Percentiles rank a stretch among this genome's conserved stretches.
phyloP scores from a whole-genome alignment of 2,329 filamentous ascomycete genomes.

The Calonectria pauciramosa region DNA sequence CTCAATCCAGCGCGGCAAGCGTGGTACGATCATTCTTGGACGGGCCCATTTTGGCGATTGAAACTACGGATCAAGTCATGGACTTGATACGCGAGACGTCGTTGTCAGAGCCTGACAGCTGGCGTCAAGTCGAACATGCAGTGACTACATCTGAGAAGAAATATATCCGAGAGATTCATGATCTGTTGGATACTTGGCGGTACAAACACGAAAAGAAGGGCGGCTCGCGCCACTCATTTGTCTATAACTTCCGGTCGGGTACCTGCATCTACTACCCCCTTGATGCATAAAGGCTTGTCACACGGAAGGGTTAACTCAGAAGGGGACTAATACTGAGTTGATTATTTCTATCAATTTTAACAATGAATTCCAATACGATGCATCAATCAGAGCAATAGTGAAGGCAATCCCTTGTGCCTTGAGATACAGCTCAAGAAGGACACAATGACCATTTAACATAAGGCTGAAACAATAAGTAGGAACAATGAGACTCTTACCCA shows the following conservation, averaged over 20 bases:
- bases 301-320: too few relatives aligned
- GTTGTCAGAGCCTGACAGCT: conserved; percentile 85
- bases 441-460: too few relatives aligned
- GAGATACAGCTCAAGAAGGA: too few relatives aligned
- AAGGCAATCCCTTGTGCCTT: too few relatives aligned
- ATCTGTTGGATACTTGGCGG: conserved; percentile 77
- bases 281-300: conserved; percentile 48
- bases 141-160: conserved; percentile 83
- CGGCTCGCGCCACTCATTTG: conserved; percentile 80
- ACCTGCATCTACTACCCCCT: conserved; percentile 90
- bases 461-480: too few relatives aligned
- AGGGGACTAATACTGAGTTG: too few relatives aligned
- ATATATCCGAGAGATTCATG: conserved; percentile 87
- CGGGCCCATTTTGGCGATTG: conserved; percentile 88
- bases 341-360: too few relatives aligned
- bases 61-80: conserved; percentile 87
- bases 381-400: too few relatives aligned
- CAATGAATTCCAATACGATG: too few relatives aligned
- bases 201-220: conserved; percentile 67
- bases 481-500: too few relatives aligned
- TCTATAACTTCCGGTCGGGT: conserved; percentile 92
- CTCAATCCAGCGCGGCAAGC: conserved; percentile 69
- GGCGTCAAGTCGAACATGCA: conserved; percentile 84
- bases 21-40: conserved; percentile 79
- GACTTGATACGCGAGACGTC: conserved; percentile 80